Evolutionary conservation across 495 filamentous ascomycete species (phyloP), one percentile per base, ranked within the genome.

Genomic region (Hypoxylon intermedium): DNA sequence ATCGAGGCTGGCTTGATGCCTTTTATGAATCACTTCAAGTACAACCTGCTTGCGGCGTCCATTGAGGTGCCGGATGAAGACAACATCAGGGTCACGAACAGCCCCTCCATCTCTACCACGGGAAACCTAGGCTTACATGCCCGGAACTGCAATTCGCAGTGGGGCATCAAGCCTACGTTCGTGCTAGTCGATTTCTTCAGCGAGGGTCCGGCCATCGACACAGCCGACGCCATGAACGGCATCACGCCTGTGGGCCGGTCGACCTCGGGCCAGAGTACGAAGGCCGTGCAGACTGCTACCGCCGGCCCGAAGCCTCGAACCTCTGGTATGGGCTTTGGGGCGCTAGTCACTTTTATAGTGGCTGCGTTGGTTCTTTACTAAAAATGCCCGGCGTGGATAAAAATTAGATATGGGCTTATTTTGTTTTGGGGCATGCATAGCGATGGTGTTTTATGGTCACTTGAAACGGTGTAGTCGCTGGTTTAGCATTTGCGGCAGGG

Each of bases 1-100:
- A 75, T 83, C 24, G 28, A 58, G 0, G 58, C 65, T 0, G 75
- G 74, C 7, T 60, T 76, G 16, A 59, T 92, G 43, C 82, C 85
- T 0, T 73, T 91, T 5, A 75, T 90, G 74, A 92, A 93, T 76
- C 88, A 91, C 70, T 91, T 91, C 67, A 68, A 85, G 59, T 84
- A 90, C 69, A 78, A 80, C 30, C 72, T 77, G 16, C 78, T 88
- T 13, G 78, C 78, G 38, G 79, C 82, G 18, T 82, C 81, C 6
- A 75, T 87, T 38, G 69, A 74, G 54, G 69, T 89, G 2, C 87
- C 89, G 0, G 81, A 87, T 60, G 76, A 80, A 9, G 67, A 62
- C 19, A 68, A 77, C 48, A 82, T 85, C 31, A 63, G 60, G 1
- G 78, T 65, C 2, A 89, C 88, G 3, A 92, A 91, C 58, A 70